These are phyloP conservation scores for Paraurostyla sp. DNA, from an alignment of 73 alveolate species.

Conservation along the genomic window DNA sequence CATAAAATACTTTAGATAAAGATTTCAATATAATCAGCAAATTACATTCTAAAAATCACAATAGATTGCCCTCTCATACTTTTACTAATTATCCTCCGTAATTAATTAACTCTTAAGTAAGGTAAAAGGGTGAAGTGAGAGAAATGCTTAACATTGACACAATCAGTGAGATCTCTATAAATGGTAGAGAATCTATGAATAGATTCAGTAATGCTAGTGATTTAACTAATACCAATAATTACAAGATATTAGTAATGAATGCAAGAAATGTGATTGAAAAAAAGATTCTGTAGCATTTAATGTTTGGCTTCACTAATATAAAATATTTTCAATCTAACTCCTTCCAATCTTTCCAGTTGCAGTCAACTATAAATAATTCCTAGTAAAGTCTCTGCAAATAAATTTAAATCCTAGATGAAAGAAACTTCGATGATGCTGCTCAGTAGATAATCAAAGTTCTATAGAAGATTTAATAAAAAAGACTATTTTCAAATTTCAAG, in stretches of 20 bases:
- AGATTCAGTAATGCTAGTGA: conserved; percentile 32
- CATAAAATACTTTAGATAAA: neutral
- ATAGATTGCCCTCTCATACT: neutral
- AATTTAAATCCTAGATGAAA: neutral
- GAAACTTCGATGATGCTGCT: no score
- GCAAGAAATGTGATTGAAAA: conserved; percentile 44
- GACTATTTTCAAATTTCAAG: neutral
- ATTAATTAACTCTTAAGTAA: neutral
- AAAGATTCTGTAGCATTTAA: conserved; percentile 9
- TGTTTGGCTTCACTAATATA: conserved; percentile 31
- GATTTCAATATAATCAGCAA: neutral
- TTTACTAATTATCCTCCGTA: neutral
- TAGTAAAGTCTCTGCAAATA: neutral
- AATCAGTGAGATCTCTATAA: conserved; percentile 29
- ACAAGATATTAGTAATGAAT: conserved; percentile 43
- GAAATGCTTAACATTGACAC: neutral
- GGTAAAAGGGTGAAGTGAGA: neutral
- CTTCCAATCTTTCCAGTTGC: neutral
- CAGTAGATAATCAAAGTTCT: no score
- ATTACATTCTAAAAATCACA: neutral
- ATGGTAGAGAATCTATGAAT: conserved; percentile 14
- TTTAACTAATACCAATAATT: conserved; percentile 36
- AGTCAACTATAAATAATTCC: conserved; percentile 12
- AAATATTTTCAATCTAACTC: neutral
- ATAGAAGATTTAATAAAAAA: no score